phyloP scores from a whole-genome alignment of 331 rosid genomes.

The Cydonia oblonga region DNA sequence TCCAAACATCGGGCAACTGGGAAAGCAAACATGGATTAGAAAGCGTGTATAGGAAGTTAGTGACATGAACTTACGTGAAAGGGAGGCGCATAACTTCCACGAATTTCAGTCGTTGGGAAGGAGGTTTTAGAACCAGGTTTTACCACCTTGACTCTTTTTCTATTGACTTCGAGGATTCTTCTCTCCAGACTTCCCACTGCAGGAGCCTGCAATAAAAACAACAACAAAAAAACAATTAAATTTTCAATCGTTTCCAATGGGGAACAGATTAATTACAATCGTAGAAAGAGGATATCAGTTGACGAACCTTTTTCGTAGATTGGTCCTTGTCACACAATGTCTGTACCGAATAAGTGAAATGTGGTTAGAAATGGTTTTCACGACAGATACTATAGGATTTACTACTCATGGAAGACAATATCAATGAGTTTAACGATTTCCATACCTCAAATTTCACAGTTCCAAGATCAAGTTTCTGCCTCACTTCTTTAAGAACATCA shows the following conservation, averaged over 20 bases:
- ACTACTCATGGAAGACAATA: constrained; percentile 3
- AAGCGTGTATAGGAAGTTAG: neutral
- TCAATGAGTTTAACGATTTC: neutral
- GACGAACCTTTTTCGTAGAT: constrained; percentile 57
- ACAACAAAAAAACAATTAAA: neutral
- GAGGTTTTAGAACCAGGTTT: too few relatives aligned
- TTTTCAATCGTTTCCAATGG: neutral
- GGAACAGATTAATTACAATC: neutral
- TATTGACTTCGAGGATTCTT: too few relatives aligned
- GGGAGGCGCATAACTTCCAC: too few relatives aligned
- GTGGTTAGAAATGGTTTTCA: neutral
- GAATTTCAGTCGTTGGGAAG: too few relatives aligned
- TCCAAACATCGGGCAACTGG: neutral
- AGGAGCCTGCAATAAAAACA: constrained; percentile 39
- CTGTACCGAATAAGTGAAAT: constrained; percentile 30
- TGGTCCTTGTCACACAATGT: constrained; percentile 80
- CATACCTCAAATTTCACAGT: constrained; percentile 92
- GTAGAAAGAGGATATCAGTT: neutral
- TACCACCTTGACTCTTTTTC: too few relatives aligned
- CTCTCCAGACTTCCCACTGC: too few relatives aligned
- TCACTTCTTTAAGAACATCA: constrained; percentile 92
- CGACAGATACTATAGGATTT: neutral
- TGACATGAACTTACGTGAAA: constrained; percentile 64
- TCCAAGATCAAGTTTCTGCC: constrained; percentile 91
- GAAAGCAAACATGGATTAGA: neutral